Evolutionary conservation across 2,329 filamentous ascomycete genomes (phyloP).

Genomic region (Endoconidiophora laricicola): DNA sequence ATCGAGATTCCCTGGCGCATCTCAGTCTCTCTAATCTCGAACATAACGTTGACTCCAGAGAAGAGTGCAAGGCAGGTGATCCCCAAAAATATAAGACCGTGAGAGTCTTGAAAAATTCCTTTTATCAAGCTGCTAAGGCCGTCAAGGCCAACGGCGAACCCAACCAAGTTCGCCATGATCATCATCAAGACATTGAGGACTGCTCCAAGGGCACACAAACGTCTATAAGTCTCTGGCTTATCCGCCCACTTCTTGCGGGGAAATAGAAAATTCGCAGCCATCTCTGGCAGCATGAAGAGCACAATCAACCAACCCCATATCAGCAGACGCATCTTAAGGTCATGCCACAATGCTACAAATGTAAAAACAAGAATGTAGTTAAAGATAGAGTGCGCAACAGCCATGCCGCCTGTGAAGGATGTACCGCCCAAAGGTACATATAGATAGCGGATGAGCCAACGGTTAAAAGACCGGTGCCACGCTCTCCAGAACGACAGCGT

Average conservation of each 20-base stretch:
- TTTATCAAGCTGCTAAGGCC: conserved; percentile 61
- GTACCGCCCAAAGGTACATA: conserved; percentile 79
- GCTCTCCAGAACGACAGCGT: conserved; percentile 84
- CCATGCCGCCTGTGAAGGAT: conserved; percentile 28
- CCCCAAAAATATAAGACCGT: conserved; percentile 55
- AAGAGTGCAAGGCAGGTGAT: conserved; percentile 61
- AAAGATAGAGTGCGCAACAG: conserved; percentile 40
- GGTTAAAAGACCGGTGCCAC: conserved; percentile 92
- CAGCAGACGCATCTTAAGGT: conserved; percentile 76
- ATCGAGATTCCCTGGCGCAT: conserved; percentile 63
- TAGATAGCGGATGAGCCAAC: conserved; percentile 86
- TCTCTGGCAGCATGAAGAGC: conserved; percentile 82
- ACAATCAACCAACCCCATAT: conserved; percentile 97
- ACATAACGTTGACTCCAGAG: conserved; percentile 84
- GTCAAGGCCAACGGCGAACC: conserved; percentile 84
- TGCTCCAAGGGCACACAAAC: conserved; percentile 64
- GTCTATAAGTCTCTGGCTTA: conserved; percentile 55
- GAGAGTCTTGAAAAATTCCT: conserved; percentile 60
- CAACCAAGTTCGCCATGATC: conserved; percentile 88
- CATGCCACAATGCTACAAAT: conserved; percentile 95
- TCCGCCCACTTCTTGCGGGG: conserved; percentile 54
- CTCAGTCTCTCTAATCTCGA: conserved; percentile 80
- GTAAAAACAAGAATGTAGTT: conserved; percentile 83
- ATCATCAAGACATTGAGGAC: conserved; percentile 83
- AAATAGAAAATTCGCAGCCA: conserved; percentile 55